These are phyloP conservation scores for Sporothrix protearum DNA, from an alignment of 2,329 filamentous ascomycete species.

Conservation along the genomic window DNA sequence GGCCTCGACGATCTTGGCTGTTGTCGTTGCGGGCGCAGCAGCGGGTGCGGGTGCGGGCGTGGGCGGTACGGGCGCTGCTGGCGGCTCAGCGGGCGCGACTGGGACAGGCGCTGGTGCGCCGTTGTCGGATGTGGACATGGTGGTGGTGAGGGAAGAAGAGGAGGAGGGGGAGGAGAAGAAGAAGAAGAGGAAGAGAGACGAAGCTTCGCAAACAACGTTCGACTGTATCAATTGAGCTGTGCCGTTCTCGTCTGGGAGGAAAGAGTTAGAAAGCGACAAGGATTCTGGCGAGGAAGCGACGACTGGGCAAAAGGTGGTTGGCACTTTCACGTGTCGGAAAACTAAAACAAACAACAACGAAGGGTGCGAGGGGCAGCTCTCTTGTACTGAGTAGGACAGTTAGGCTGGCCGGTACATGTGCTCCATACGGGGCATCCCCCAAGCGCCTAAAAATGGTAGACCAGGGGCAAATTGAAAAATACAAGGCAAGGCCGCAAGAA, in stretches of 20 bases:
- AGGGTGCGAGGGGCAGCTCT: not conserved
- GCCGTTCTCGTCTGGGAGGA: not conserved
- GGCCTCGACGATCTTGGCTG: slow-evolving; percentile 37
- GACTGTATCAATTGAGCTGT: slow-evolving; percentile 7
- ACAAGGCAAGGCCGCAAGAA: not conserved
- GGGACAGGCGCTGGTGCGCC: slow-evolving; percentile 25
- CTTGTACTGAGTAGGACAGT: no score
- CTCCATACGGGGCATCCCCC: no score
- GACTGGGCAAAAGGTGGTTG: not conserved
- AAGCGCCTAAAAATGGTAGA: slow-evolving; percentile 1
- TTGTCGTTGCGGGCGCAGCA: slow-evolving; percentile 39
- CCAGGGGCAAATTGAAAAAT: slow-evolving; percentile 10
- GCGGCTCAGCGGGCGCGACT: slow-evolving; percentile 34
- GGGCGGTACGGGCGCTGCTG: slow-evolving; percentile 36
- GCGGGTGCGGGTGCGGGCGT: slow-evolving; percentile 30
- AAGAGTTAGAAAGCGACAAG: not conserved
- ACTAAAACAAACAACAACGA: not conserved
- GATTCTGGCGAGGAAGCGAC: not conserved
- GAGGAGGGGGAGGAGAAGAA: not conserved
- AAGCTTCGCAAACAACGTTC: not conserved
- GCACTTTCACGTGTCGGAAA: slow-evolving; percentile 22
- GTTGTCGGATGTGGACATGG: slow-evolving; percentile 19
- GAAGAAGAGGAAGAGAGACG: not conserved
- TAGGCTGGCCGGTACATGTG: no score
- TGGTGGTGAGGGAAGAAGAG: not conserved